Conservation (phyloP, 805 yeast genomes). For the Zygosaccharomyces gambellarensis region DNA sequence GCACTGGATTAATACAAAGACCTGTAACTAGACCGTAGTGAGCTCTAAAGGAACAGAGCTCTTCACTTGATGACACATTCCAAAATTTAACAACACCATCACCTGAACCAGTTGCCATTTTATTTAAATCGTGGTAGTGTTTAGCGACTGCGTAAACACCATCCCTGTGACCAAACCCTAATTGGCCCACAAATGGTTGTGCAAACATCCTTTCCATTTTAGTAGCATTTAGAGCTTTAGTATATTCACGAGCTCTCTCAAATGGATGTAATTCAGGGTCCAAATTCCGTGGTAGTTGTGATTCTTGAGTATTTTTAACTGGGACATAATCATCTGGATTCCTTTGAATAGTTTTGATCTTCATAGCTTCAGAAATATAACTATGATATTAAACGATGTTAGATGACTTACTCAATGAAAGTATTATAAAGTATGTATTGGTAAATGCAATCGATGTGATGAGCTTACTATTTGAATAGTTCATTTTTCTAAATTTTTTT, state of each 20-base stretch:
- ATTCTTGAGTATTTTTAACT: constrained; percentile 82
- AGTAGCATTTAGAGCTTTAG: constrained; percentile 91
- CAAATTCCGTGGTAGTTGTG: constrained; percentile 80
- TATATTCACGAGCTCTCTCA: constrained; percentile 94
- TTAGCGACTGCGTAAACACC: constrained; percentile 87
- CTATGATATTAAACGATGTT: not conserved
- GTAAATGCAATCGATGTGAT: constrained; percentile 6
- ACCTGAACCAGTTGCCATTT: constrained; percentile 87
- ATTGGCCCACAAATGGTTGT: constrained; percentile 90
- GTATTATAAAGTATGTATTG: too few species aligned
- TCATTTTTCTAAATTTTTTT: constrained; percentile 3
- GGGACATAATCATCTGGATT: constrained; percentile 92
- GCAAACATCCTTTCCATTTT: constrained; percentile 96
- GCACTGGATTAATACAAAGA: constrained; percentile 60
- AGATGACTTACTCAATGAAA: not conserved
- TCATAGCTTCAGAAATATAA: constrained; percentile 38
- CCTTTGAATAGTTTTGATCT: constrained; percentile 81
- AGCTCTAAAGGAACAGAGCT: constrained; percentile 72
- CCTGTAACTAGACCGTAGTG: constrained; percentile 91
- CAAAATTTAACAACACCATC: constrained; percentile 94
- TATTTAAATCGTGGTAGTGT: constrained; percentile 62
- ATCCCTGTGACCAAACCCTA: constrained; percentile 92
- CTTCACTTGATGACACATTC: constrained; percentile 79
- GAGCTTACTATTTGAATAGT: constrained; percentile 7
- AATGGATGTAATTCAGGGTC: constrained; percentile 95